A percentile compares a stretch with the other conserved stretches of the same genome.
phyloP scores from a whole-genome alignment of 148 eudicot species.

The Rhododendron kiyosumense region DNA sequence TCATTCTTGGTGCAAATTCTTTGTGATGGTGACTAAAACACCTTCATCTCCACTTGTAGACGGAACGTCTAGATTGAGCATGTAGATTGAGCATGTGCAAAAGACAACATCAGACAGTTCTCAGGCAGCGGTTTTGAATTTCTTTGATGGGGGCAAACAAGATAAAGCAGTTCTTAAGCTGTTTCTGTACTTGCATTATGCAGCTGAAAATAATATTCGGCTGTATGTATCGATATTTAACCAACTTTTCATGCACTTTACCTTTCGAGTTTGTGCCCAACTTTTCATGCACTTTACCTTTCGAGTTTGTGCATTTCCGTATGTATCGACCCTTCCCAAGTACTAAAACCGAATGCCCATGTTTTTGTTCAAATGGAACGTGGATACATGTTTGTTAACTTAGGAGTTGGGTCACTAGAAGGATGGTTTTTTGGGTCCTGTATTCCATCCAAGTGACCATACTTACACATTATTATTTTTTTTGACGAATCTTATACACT shows the following conservation, averaged over 20 bases:
- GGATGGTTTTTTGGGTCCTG: neutral
- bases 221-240: neutral
- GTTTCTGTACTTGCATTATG: neutral
- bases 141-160: neutral
- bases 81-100: slow-evolving; percentile 36
- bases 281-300: neutral
- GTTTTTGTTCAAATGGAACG: neutral
- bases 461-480: no score
- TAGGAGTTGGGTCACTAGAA: neutral
- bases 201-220: neutral
- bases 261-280: neutral
- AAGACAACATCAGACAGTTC: neutral
- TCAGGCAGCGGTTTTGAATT: neutral
- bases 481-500: no score
- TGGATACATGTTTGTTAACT: neutral
- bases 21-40: neutral
- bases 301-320: neutral
- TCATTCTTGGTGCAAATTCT: neutral
- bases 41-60: slow-evolving; percentile 43
- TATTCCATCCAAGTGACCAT: neutral
- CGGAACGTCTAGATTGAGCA: slow-evolving; percentile 64
- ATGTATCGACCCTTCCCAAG: neutral
- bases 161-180: neutral
- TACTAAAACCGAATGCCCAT: neutral
- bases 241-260: neutral